Base-by-base conservation (phyloP, 257 asterid species). In the Lycium barbarum region DNA sequence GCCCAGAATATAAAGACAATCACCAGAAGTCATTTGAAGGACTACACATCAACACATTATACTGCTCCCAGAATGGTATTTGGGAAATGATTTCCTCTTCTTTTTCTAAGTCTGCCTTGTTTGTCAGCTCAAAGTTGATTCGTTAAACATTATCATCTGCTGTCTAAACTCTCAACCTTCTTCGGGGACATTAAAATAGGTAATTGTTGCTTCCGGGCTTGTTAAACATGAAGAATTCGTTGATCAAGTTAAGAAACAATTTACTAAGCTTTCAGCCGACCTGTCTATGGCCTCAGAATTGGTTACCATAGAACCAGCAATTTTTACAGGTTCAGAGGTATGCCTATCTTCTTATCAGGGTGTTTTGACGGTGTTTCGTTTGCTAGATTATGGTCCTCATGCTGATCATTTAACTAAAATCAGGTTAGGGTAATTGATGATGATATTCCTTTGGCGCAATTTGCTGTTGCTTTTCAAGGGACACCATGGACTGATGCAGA, bases 261-360 rank as follows among this genome's bases (percentile, higher is more conserved):
- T 94, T 86, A 93, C 97, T 2, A 94, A 90, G 82, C 79, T 94
- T 87, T 90, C 98, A 43, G 72, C 94, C 6, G 79, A 91, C 87
- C 87, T 93, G 62, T 89, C 91, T 67, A 89, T 94, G 14, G 84
- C 94, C 76, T 86, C 97, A 74, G 91, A 94, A 65, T 89, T 95
- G 84, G 93, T 91, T 90, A 87, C 94, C 53, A 91, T 87, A 67
- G 92, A 90, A 80, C 98, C 98, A 72, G 92, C 98, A 59, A 67
- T 83, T 70, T 95, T 95, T 89, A 95, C 98, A 2, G 98, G 98
- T 71, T 95, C 98, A 81, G 98, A 95, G 95, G 98, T 95, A 86
- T 79, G 84, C 81, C 47, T 81, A 15, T 70, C 36, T 84, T 70
- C 36, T 84, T 85, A 84, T 79, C 61, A 85, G 22, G 83, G 61